Evolutionary conservation across 1,284 basidiomycete species (phyloP), one percentile per base, ranked within the genome.

Genomic region (Afroboletus lepidellus): DNA sequence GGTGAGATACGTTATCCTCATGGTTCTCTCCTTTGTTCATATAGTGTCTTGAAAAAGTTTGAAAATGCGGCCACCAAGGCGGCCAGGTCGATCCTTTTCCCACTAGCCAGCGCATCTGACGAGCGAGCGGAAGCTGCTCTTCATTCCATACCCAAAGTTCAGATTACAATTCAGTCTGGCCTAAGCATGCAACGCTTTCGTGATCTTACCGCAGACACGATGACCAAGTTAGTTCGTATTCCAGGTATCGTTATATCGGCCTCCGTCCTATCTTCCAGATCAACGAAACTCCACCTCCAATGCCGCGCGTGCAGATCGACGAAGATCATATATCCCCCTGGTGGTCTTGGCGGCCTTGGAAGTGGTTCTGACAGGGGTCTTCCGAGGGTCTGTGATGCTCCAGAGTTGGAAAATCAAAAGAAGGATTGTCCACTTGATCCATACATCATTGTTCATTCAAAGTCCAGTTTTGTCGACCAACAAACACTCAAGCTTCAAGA

Each of bases 161-260:
- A 99, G 71, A 81, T 98, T 49, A 93, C 90, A 24, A 77, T 99
- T 34, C 86, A 83, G 63, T 94, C 92, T 18, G 90, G 90, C 9
- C 81, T 94, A 58, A 97, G 97, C 72, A 81, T 99, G 73, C 84
- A 92, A 56, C 92, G 93, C 66, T 98, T 99, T 74, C 86, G 97
- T 45, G 92, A 97, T 50, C 81, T 98, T 39, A 90, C 87, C 55
- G 96, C 97, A 5, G 84, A 95, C 61, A 94, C 90, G 25, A 91
- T 98, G 78, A 94, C 95, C 64, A 94, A 92, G 63, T 86, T 99
- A 38, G 96, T 99, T 32, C 89, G 97, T 56, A 84, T 99, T 38
- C 97, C 97, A 1, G 97, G 97, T 30, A 99, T 99, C 64, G 94
- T 99, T 66, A 98, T 99, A 68, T 96, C 95, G 34, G 90, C 97